Evolutionary conservation across 192 early-diverging fungal genomes (phyloP).

Genomic region (Umbelopsis isabellina): DNA sequence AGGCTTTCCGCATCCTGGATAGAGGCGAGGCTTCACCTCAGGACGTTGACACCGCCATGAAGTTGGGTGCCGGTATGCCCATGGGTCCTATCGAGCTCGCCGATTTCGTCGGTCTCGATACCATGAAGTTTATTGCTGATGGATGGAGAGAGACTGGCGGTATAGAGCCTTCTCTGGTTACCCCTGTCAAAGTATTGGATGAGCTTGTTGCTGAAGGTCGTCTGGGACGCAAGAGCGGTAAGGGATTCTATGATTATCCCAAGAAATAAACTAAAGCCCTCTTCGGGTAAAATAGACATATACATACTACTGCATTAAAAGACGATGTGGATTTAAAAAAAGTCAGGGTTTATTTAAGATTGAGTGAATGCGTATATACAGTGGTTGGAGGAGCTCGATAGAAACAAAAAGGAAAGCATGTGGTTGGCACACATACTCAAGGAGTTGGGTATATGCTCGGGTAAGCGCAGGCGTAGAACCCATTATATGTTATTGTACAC

Average conservation of each 20-base stretch:
- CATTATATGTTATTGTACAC: conserved; percentile 5
- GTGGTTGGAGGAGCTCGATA: no score
- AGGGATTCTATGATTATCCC: conserved; percentile 83
- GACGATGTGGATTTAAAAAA: no score
- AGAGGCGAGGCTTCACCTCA: conserved; percentile 81
- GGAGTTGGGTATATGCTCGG: no score
- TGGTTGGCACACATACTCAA: no score
- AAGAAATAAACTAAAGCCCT: conserved; percentile 23
- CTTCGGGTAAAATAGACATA: not conserved
- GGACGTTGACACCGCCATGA: conserved; percentile 97
- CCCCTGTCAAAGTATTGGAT: conserved; percentile 69
- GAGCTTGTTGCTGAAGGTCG: conserved; percentile 73
- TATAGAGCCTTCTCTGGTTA: conserved; percentile 77
- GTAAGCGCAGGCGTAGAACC: not conserved
- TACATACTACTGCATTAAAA: no score
- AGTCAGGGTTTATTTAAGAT: no score
- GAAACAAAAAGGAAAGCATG: no score
- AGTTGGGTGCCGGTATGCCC: conserved; percentile 94
- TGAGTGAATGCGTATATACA: no score
- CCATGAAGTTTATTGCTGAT: conserved; percentile 93
- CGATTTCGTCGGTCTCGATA: conserved; percentile 94
- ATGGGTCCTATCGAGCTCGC: conserved; percentile 91
- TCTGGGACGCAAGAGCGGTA: conserved; percentile 86
- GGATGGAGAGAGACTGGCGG: conserved; percentile 89
- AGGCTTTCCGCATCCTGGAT: conserved; percentile 90